phyloP scores from a whole-genome alignment of 1,284 basidiomycete species.

The Pyrrhoderma lamaoense region DNA sequence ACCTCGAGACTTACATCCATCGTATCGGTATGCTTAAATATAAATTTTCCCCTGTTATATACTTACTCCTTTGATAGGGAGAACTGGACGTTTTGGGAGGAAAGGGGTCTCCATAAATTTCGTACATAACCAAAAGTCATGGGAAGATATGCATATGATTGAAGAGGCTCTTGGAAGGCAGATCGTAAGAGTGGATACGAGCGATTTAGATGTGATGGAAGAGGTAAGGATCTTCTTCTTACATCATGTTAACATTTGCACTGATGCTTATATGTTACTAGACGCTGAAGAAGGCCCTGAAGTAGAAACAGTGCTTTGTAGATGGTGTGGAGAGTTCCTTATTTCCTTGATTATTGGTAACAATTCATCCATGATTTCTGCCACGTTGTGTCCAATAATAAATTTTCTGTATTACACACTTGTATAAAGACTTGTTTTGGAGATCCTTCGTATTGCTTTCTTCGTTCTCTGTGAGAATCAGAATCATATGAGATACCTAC shows the following conservation, averaged over 20 bases:
- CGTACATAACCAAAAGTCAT: constrained; percentile 81
- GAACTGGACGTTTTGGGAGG: constrained; percentile 91
- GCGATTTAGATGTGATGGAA: constrained; percentile 87
- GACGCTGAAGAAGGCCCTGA: constrained; percentile 75
- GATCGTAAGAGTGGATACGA: constrained; percentile 77
- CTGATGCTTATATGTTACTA: constrained; percentile 23
- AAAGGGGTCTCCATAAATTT: constrained; percentile 97
- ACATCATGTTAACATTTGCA: background rate
- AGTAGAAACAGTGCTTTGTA: constrained; percentile 23
- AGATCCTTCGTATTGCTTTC: too few species aligned
- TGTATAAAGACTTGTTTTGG: too few species aligned
- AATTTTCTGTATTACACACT: too few species aligned
- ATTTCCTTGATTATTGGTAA: background rate
- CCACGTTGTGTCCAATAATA: too few species aligned
- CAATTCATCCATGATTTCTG: background rate
- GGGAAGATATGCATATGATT: constrained; percentile 80
- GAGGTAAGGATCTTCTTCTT: constrained; percentile 41
- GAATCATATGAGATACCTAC: too few species aligned
- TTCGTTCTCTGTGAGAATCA: too few species aligned
- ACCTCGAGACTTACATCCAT: constrained; percentile 97
- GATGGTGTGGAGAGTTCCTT: background rate
- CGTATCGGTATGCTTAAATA: constrained; percentile 71
- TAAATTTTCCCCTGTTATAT: background rate
- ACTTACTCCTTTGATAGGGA: constrained; percentile 43
- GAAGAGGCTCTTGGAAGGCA: constrained; percentile 68